Evolutionary conservation across 2,329 filamentous ascomycete genomes (phyloP).

Genomic region (Fusarium sp.): DNA sequence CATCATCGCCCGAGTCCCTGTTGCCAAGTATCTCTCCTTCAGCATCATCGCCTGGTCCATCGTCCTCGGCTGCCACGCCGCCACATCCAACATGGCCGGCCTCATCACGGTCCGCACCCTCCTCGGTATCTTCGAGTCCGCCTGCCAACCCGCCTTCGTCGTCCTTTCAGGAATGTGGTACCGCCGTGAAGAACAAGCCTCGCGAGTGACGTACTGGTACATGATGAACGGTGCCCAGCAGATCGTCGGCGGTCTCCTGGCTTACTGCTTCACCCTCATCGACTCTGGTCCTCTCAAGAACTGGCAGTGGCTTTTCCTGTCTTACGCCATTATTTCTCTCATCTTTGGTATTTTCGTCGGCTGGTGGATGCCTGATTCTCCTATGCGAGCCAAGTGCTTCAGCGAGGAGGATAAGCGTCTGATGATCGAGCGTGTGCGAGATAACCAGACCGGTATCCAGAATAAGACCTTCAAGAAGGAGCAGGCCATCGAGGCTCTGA

Average conservation of each 20-base stretch:
- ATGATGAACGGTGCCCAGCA: constrained; percentile 83
- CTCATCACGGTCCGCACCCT: constrained; percentile 71
- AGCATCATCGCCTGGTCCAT: constrained; percentile 70
- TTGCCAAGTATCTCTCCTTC: constrained; percentile 73
- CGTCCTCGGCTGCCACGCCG: constrained; percentile 69
- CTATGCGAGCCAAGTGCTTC: constrained; percentile 78
- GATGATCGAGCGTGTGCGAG: constrained; percentile 69
- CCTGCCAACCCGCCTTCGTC: constrained; percentile 75
- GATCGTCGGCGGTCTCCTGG: constrained; percentile 76
- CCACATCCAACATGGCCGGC: constrained; percentile 68
- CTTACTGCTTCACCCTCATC: constrained; percentile 71
- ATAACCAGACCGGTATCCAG: constrained; percentile 71
- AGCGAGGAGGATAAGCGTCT: constrained; percentile 72
- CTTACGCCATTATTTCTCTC: constrained; percentile 71
- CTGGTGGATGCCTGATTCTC: constrained; percentile 74
- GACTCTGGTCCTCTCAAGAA: constrained; percentile 63
- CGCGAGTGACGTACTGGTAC: constrained; percentile 77
- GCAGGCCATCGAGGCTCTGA: constrained; percentile 62
- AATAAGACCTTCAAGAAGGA: constrained; percentile 61
- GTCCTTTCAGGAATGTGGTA: constrained; percentile 78
- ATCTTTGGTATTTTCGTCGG: constrained; percentile 73
- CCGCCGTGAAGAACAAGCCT: constrained; percentile 73
- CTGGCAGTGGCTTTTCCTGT: constrained; percentile 77
- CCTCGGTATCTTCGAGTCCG: constrained; percentile 77
- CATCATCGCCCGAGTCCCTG: constrained; percentile 69